These are phyloP conservation scores for Eucalyptus erythrocorys DNA, from an alignment of 345 rosid genomes.

Conservation along the genomic window DNA sequence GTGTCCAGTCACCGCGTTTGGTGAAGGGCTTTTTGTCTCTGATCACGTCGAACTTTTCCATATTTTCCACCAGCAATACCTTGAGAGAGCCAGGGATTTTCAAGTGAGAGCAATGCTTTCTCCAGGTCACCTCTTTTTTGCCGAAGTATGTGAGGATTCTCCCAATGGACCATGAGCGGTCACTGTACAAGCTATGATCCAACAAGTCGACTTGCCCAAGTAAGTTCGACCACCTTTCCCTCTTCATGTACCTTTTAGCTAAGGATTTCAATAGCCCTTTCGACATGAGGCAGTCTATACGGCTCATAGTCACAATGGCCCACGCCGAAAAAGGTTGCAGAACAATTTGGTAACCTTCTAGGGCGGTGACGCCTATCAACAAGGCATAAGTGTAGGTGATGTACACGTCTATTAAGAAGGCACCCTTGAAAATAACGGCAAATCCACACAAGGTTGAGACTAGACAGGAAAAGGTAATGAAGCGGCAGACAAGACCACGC, in stretches of 20 bases:
- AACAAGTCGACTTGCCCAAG: not conserved
- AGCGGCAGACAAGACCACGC: not conserved
- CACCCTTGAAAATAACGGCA: not conserved
- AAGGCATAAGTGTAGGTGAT: conserved; percentile 14
- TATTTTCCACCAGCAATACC: not conserved
- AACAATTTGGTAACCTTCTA: conserved; percentile 4
- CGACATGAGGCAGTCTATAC: not conserved
- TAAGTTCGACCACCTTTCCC: not conserved
- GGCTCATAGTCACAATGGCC: not conserved
- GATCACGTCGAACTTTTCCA: not conserved
- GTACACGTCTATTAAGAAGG: not conserved
- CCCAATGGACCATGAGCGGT: not conserved
- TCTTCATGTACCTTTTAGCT: not conserved
- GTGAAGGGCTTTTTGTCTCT: not conserved
- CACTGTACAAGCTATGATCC: not conserved
- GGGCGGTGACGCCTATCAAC: conserved; percentile 9
- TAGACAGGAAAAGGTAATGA: not conserved
- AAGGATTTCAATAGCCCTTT: not conserved
- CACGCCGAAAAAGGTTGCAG: not conserved
- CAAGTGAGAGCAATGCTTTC: not conserved
- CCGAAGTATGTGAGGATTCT: not conserved
- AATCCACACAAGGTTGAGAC: not conserved
- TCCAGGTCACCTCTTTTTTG: not conserved
- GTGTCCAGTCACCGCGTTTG: not conserved
- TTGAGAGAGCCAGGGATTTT: not conserved